Percentiles rank a stretch among this genome's conserved stretches.
Evolutionary conservation across 2,329 filamentous ascomycete genomes (phyloP).

Genomic region (Elsinoe necatrix): DNA sequence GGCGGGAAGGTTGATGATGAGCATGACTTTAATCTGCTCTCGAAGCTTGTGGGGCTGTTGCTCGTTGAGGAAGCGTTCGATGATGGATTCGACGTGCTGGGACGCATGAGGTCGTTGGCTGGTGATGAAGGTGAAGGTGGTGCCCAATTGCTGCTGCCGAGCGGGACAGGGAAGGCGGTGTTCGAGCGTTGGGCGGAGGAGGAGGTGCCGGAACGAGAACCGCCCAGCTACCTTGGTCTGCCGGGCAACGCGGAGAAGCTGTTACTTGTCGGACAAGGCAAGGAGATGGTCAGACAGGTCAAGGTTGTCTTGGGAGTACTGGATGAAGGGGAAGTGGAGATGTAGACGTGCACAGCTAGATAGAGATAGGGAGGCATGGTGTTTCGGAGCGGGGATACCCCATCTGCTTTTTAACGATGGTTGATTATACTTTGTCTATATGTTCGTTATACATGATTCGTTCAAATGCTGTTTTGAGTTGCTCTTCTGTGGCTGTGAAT

Average conservation of each 20-base stretch:
- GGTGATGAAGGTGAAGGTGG: constrained; percentile 44
- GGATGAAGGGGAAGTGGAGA: constrained; percentile 88
- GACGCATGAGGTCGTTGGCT: constrained; percentile 53
- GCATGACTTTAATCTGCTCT: constrained; percentile 67
- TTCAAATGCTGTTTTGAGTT: not conserved
- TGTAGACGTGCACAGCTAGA: constrained; percentile 33
- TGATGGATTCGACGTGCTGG: constrained; percentile 55
- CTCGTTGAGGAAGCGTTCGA: constrained; percentile 87
- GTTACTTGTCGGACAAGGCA: constrained; percentile 77
- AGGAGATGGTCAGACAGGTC: constrained; percentile 74
- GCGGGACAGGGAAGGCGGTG: constrained; percentile 71
- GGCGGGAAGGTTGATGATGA: constrained; percentile 96
- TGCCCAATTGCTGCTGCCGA: constrained; percentile 59
- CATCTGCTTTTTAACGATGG: not conserved
- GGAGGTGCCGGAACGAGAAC: constrained; percentile 84
- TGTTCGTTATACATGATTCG: not conserved
- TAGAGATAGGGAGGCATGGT: constrained; percentile 43
- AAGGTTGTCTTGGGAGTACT: constrained; percentile 77
- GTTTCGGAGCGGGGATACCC: constrained; percentile 1
- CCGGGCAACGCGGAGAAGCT: constrained; percentile 96
- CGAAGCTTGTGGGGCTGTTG: constrained; percentile 63
- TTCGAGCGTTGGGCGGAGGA: constrained; percentile 83
- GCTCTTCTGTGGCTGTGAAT: not conserved
- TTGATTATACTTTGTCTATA: not conserved
- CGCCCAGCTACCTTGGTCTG: constrained; percentile 86